Percentiles rank a stretch among this genome's conserved stretches.
phyloP scores from a whole-genome alignment of 805 yeast genomes.

The Wickerhamomyces tratensis region DNA sequence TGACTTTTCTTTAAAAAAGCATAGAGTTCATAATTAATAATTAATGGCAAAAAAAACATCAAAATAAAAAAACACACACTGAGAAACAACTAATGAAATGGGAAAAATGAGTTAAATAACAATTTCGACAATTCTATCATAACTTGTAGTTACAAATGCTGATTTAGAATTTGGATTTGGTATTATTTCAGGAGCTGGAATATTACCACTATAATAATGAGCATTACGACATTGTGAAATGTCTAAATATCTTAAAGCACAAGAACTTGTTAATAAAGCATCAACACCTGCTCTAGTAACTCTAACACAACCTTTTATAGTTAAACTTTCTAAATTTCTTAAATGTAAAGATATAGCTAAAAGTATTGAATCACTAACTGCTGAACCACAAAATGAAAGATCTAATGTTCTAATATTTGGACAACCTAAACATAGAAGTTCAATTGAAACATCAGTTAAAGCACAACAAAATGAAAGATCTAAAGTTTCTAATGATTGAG shows the following conservation, averaged over 20 bases:
- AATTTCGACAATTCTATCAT: constrained; percentile 47
- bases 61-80: too few relatives aligned
- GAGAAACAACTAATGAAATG: too few relatives aligned
- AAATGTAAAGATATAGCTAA: constrained; percentile 49
- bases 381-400: constrained; percentile 69
- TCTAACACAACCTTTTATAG: constrained; percentile 61
- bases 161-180: constrained; percentile 42
- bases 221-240: constrained; percentile 68
- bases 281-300: constrained; percentile 75
- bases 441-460: constrained; percentile 57
- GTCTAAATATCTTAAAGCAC: constrained; percentile 42
- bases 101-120: constrained; percentile 25
- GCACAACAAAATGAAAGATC: constrained; percentile 73
- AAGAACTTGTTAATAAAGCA: constrained; percentile 47
- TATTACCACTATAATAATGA: constrained; percentile 50
- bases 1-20: too few relatives aligned
- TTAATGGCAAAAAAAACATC: neutral
- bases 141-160: constrained; percentile 47
- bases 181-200: constrained; percentile 44
- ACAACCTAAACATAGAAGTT: constrained; percentile 59
- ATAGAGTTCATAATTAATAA: too few relatives aligned
- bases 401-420: constrained; percentile 42
- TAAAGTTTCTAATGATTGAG: constrained; percentile 44
- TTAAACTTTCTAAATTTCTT: constrained; percentile 35
- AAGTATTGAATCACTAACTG: constrained; percentile 65